These are phyloP conservation scores for Eucalyptus marginata DNA, from an alignment of 345 rosid genomes.

Conservation along the genomic window DNA sequence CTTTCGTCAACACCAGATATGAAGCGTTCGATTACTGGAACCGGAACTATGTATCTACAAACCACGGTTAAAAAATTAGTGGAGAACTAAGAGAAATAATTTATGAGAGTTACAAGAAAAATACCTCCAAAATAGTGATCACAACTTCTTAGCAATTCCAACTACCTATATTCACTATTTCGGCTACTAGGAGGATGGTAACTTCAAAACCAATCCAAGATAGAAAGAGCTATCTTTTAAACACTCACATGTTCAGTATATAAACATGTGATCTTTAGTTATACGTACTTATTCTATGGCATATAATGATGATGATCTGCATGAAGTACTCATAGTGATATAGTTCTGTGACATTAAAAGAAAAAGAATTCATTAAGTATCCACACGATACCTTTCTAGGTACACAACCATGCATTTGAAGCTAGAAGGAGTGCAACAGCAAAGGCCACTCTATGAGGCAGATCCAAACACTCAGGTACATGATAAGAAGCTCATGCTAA, in stretches of 20 bases:
- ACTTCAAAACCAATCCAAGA: not conserved
- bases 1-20: slow-evolving; percentile 57
- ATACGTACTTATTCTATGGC: not conserved
- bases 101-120: not conserved
- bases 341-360: not conserved
- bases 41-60: slow-evolving; percentile 78
- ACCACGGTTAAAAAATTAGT: not conserved
- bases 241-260: not conserved
- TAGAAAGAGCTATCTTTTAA: not conserved
- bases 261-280: not conserved
- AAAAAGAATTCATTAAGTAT: not conserved
- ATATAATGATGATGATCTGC: not conserved
- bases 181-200: not conserved
- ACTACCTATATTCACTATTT: not conserved
- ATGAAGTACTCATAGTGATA: not conserved
- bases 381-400: not conserved
- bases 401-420: not conserved
- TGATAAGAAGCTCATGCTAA: not conserved
- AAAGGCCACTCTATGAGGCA: not conserved
- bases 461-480: not conserved
- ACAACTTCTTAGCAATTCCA: not conserved
- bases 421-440: not conserved
- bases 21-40: slow-evolving; percentile 72
- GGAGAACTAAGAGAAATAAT: not conserved
- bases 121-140: not conserved